Evolutionary conservation across 1,139 yeast genomes (phyloP), one percentile per base, ranked within the genome.

Genomic region (Magnusiomyces suaveolens): DNA sequence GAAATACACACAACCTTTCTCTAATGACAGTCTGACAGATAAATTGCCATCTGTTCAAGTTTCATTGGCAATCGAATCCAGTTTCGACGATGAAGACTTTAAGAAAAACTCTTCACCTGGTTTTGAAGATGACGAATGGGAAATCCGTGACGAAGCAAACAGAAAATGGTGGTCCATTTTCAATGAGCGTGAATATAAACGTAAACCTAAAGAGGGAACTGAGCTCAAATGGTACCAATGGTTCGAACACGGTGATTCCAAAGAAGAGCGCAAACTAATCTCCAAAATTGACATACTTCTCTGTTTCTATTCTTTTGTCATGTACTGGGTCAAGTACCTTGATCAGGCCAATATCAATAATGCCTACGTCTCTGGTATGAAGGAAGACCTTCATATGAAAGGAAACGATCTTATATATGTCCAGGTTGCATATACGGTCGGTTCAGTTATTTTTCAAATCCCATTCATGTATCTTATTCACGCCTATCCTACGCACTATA

Each of bases 241-340:
- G 88, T 83, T 79, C 63, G 80, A 80, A 60, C 79, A 77, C 36
- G 73, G 70, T 56, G 82, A 77, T 58, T 73, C 87, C 1, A 74
- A 76, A 1, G 82, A 75, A 16, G 80, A 80, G 71, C 66, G 77
- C 61, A 69, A 64, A 50, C 71, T 84, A 52, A 72, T 85, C 51
- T 67, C 78, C 65, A 85, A 85, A 64, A 68, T 84, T 52, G 94
- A 85, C 63, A 56, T 83, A 14, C 63, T 82, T 48, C 72, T 84
- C 59, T 78, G 84, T 2, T 68, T 80, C 46, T 84, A 80, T 65
- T 76, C 84, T 38, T 72, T 83, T 61, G 69, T 81, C 69, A 80
- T 83, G 23, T 83, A 82, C 66, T 84, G 87, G 85, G 83, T 82
- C 52, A 84, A 84, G 64, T 81, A 81, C 56, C 71, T 84, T 52